phyloP scores from a whole-genome alignment of 1,284 basidiomycete genomes.

The Acaromyces ingoldii region DNA sequence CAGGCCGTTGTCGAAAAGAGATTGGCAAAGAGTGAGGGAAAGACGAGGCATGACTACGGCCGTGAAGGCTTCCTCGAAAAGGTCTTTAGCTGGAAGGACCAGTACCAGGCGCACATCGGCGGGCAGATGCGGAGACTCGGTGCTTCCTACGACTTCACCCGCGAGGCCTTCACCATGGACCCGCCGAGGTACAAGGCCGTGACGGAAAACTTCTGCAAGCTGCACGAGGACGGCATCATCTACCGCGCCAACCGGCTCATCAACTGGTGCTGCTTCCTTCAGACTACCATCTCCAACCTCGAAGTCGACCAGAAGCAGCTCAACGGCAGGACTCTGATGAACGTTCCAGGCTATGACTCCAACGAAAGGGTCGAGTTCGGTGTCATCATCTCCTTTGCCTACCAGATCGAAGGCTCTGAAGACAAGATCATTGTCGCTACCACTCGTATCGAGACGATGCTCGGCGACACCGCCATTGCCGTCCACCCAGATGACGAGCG shows the following conservation, averaged over 20 bases:
- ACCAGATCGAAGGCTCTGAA: slow-evolving; percentile 78
- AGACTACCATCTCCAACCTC: slow-evolving; percentile 93
- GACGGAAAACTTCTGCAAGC: slow-evolving; percentile 79
- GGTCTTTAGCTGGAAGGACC: slow-evolving; percentile 95
- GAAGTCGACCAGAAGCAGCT: slow-evolving; percentile 95
- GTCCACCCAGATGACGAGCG: slow-evolving; percentile 89
- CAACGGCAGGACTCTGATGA: slow-evolving; percentile 78
- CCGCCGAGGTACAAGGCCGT: slow-evolving; percentile 68
- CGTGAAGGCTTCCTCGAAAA: slow-evolving; percentile 85
- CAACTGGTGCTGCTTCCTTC: slow-evolving; percentile 95
- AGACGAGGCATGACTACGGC: slow-evolving; percentile 87
- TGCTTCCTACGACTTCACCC: slow-evolving; percentile 88
- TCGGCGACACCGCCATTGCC: slow-evolving; percentile 95
- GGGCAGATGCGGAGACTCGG: slow-evolving; percentile 84
- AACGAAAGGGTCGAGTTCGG: slow-evolving; percentile 98
- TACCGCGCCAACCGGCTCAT: slow-evolving; percentile 96
- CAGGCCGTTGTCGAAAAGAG: slow-evolving; percentile 97
- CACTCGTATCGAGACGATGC: slow-evolving; percentile 97
- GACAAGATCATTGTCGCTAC: slow-evolving; percentile 92
- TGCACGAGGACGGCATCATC: slow-evolving; percentile 88
- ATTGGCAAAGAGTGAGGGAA: slow-evolving; percentile 73
- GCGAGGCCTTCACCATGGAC: slow-evolving; percentile 93
- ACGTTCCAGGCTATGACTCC: slow-evolving; percentile 85
- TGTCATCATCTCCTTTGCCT: slow-evolving; percentile 91
- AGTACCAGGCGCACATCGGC: slow-evolving; percentile 87